phyloP scores from a whole-genome alignment of 805 yeast species.

The Pichia exigua region DNA sequence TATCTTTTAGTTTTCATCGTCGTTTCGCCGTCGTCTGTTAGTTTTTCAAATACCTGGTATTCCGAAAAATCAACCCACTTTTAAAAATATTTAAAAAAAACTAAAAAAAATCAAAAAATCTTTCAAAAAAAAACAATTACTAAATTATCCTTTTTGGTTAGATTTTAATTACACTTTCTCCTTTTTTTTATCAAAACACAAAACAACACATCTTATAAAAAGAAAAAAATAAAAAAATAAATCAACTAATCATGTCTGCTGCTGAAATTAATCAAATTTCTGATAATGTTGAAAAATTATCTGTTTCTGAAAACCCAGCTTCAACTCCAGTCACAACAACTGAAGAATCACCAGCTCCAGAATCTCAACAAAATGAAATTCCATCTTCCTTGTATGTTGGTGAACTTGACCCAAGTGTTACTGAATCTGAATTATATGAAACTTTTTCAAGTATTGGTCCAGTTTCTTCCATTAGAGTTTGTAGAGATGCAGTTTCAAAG shows the following conservation, averaged over 20 bases:
- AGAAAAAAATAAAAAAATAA: conserved; percentile 14
- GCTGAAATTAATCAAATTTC: conserved; percentile 29
- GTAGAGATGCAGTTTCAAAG: conserved; percentile 97
- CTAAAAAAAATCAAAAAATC: conserved; percentile 11
- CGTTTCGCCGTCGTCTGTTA: conserved; percentile 5
- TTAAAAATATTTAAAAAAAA: conserved; percentile 7
- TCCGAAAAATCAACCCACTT: background rate
- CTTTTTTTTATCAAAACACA: conserved; percentile 4
- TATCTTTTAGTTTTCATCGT: conserved; percentile 11
- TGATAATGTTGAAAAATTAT: conserved; percentile 29
- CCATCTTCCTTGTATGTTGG: conserved; percentile 94
- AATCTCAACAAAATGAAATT: conserved; percentile 42
- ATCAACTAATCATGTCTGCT: conserved; percentile 24
- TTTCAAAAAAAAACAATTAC: conserved; percentile 3
- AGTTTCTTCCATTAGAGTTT: conserved; percentile 94
- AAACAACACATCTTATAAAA: conserved; percentile 6
- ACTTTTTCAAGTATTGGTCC: conserved; percentile 91
- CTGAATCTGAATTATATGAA: conserved; percentile 92
- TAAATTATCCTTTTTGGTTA: conserved; percentile 1
- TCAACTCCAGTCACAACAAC: conserved; percentile 27
- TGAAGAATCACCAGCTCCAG: conserved; percentile 27
- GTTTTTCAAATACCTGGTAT: background rate
- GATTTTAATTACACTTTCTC: conserved; percentile 6
- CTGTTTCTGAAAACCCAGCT: conserved; percentile 26
- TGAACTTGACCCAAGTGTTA: conserved; percentile 86